Base-by-base conservation (phyloP, 208 protist genomes). In the Phytomonas francai region DNA sequence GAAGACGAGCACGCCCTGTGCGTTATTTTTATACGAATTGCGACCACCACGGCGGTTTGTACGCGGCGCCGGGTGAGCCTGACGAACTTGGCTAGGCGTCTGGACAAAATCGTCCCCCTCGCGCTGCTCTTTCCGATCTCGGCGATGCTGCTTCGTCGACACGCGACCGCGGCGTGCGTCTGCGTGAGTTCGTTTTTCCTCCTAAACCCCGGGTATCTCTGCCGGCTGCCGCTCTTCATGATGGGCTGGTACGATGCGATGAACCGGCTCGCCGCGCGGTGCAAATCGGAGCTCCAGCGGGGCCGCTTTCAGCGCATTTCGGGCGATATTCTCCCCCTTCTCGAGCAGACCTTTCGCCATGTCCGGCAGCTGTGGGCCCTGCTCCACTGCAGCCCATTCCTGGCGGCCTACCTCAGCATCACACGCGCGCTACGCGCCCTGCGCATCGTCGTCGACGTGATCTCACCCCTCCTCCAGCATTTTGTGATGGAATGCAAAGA, bases 381-480 rank as follows among this genome's bases (percentile, higher is more conserved):
- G 28, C 0, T 89, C 56, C 87, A 93, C 64, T 80, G 74, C 28
- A 77, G 71, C 6, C 90, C 90, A 22, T 92, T 92, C 66, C 54
- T 95, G 30, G 75, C 85, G 11, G 86, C 92, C 71, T 95, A 93
- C 68, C 25, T 95, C 2, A 59, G 67, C 7, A 34, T 91, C 4
- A 63, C 74, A 9, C 78, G 78, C 8, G 77, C 79, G 3, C 72
- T 95, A 29, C 79, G 84, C 12, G 65, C 70, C 31, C 73, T 95
- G 66, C 85, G 90, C 57, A 70, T 95, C 60, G 70, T 92, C 19
- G 83, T 90, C 36, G 90, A 95, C 65, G 77, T 95, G 0, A 56
- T 92, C 11, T 86, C 82, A 22, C 90, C 90, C 0, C 62, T 88
- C 28, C 75, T 95, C 45, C 90, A 95, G 71, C 90, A 95, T 73